Base-by-base conservation (phyloP, 2,329 filamentous ascomycete species). In the Laburnicola sp. region DNA sequence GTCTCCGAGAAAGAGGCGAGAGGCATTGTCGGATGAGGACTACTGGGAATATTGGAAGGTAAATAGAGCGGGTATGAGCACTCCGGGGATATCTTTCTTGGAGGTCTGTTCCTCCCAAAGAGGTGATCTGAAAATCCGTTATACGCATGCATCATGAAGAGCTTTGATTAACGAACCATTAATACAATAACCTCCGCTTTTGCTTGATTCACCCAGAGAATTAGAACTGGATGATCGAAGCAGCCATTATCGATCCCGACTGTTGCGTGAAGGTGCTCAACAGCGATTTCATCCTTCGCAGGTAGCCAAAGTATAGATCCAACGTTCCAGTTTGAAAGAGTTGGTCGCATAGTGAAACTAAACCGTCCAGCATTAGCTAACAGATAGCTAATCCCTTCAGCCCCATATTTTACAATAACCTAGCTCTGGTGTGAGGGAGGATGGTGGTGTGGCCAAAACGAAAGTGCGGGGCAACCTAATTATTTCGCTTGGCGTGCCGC, bases 41-140 rank as follows among this genome's bases (percentile, higher is more conserved):
- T 36, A 36, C 48, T 51, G 16, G 48, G 48, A 31, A 41, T 16
- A 51, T 51, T 11, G 48, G 48, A 35, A 51, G 28, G 23, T 51
- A 30, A 4, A 16, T 30, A 6, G 30, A 36, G 6, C 46, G 46
- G 21, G 25, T 16, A 8, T 22, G 31, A 10, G 30, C 30, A 21
- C 28, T 30, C 2, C 30, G 21, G 27, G 25, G 38, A 26, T 37
- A 21, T 27, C 11, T 37, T 26, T 30, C 23, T 43, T 27, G 23
- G 23, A 49, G 30, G 25, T 43, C 39, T 37, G 21, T 35, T 22
- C 46, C 38, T 22, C 38, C 38, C 3, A 49, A 49, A 2, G 46
- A 49, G 27, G 46, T 49, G 39, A 49, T 43, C 46, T 49, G 16
- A 9, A 16, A 16, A 16, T 22, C 5, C 3, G 22, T 49, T 11